Percentiles rank a stretch among this genome's conserved stretches.
Conservation (phyloP, 106 monocot genomes). For the Platanthera guangdongensis region DNA sequence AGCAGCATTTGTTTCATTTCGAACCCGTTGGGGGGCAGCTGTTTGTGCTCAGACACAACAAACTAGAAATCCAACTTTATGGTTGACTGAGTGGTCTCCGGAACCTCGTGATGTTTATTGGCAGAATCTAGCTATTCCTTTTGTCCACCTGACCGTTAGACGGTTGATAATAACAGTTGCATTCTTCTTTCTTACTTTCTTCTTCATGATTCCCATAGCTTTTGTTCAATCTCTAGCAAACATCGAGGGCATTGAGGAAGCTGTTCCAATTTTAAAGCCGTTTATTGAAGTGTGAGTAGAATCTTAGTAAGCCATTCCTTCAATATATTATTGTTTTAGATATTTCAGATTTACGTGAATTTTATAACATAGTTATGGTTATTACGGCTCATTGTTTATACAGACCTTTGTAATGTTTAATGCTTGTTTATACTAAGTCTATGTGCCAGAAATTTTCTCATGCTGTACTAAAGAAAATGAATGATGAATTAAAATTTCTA, state of each 20-base stretch:
- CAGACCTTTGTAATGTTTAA: not conserved
- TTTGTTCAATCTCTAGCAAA: slow-evolving; percentile 77
- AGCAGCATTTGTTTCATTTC: slow-evolving; percentile 76
- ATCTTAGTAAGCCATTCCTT: not conserved
- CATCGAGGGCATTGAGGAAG: slow-evolving; percentile 60
- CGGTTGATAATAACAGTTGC: slow-evolving; percentile 44
- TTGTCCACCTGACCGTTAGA: slow-evolving; percentile 48
- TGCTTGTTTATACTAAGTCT: not conserved
- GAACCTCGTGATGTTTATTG: slow-evolving; percentile 82
- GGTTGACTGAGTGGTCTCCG: slow-evolving; percentile 80
- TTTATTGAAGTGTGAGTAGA: slow-evolving; percentile 50
- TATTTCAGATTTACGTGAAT: not conserved
- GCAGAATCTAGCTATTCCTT: slow-evolving; percentile 60
- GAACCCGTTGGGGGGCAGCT: slow-evolving; percentile 64
- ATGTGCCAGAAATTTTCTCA: not conserved
- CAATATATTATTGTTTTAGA: not conserved
- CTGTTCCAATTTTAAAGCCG: slow-evolving; percentile 49
- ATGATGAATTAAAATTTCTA: not conserved
- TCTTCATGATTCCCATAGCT: slow-evolving; percentile 68
- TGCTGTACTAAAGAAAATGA: not conserved
- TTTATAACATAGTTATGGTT: not conserved
- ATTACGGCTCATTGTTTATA: not conserved
- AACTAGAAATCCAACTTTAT: slow-evolving; percentile 55
- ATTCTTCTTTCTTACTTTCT: slow-evolving; percentile 76
- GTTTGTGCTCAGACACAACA: slow-evolving; percentile 85